A percentile compares a stretch with the other conserved stretches of the same genome.
phyloP scores from a whole-genome alignment of 257 asterid genomes.

The Nicotiana tabacum region DNA sequence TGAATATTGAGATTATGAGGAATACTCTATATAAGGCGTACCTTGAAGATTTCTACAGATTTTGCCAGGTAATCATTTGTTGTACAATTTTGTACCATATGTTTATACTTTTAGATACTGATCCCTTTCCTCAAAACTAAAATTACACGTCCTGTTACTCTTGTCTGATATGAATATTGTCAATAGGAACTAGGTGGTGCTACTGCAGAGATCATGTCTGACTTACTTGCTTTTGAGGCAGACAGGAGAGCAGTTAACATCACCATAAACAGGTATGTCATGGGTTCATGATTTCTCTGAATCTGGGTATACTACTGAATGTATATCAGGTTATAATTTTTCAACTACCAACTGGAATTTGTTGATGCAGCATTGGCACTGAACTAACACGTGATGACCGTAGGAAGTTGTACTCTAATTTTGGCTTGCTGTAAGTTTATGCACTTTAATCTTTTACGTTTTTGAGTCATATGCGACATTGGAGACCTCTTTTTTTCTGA shows the following conservation, averaged over 20 bases:
- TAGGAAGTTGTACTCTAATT: slow-evolving; percentile 76
- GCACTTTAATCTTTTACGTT: neutral
- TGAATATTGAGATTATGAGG: slow-evolving; percentile 93
- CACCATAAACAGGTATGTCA: slow-evolving; percentile 71
- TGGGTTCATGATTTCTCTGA: neutral
- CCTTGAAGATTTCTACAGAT: slow-evolving; percentile 82
- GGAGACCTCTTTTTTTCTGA: neutral
- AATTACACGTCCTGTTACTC: neutral
- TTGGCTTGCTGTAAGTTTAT: slow-evolving; percentile 78
- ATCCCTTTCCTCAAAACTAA: neutral
- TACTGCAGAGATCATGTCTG: slow-evolving; percentile 86
- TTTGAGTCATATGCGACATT: neutral
- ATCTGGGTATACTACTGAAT: neutral
- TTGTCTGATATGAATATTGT: slow-evolving; percentile 18
- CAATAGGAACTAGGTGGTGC: slow-evolving; percentile 85
- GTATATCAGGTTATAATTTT: neutral
- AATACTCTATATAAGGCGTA: slow-evolving; percentile 89
- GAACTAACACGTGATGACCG: slow-evolving; percentile 96
- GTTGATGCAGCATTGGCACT: slow-evolving; percentile 38
- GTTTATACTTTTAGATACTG: neutral
- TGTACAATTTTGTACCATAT: slow-evolving; percentile 2
- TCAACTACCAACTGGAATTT: neutral
- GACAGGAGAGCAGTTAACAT: slow-evolving; percentile 93
- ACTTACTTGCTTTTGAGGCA: slow-evolving; percentile 81
- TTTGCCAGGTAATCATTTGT: slow-evolving; percentile 55